phyloP scores from a whole-genome alignment of 805 yeast species.

The Saccharomycopsis sp. region DNA sequence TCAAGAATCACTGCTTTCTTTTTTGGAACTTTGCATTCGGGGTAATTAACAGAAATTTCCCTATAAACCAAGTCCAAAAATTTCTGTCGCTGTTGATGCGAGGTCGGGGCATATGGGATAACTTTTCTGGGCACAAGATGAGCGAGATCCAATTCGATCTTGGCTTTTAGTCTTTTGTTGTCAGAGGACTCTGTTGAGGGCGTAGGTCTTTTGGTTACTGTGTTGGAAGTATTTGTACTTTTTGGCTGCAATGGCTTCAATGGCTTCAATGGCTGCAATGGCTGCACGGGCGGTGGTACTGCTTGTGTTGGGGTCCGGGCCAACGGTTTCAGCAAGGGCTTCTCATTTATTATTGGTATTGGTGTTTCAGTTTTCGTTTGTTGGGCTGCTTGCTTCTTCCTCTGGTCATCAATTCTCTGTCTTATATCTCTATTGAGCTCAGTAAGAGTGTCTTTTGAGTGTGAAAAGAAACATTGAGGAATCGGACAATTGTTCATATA shows the following conservation, averaged over 20 bases:
- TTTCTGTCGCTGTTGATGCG: conserved; percentile 14
- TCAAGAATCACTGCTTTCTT: conserved; percentile 11
- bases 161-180: neutral
- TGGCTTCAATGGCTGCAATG: too few relatives aligned
- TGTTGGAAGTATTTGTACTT: neutral
- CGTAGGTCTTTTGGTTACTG: neutral
- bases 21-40: conserved; percentile 12
- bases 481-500: neutral
- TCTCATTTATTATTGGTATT: neutral
- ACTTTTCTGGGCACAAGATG: neutral
- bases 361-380: neutral
- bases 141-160: neutral
- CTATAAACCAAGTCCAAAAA: conserved; percentile 6
- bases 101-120: conserved; percentile 14
- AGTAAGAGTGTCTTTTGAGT: neutral
- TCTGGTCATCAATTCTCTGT: neutral
- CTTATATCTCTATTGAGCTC: neutral
- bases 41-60: conserved; percentile 5
- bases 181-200: neutral
- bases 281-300: too few relatives aligned
- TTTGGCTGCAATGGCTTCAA: too few relatives aligned
- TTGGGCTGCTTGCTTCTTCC: neutral
- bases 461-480: neutral
- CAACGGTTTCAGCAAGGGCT: neutral
- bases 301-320: neutral